Conservation (phyloP, 1,284 basidiomycete genomes). For the Tilletia caries region DNA sequence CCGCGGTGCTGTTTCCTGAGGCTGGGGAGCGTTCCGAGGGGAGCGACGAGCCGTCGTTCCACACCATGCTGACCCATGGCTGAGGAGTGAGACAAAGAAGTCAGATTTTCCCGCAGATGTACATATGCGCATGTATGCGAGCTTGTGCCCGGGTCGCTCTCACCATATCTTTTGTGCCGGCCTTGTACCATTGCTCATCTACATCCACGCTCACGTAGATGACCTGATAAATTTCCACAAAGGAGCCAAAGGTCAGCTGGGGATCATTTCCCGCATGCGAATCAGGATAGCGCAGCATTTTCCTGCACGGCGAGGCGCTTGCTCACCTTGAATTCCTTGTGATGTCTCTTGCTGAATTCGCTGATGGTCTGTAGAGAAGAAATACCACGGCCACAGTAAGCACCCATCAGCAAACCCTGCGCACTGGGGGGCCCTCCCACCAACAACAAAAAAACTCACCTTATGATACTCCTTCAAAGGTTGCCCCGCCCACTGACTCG, state of each 20-base stretch:
- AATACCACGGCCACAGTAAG: conserved; percentile 14
- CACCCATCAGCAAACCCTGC: conserved; percentile 24
- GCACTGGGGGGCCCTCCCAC: background rate
- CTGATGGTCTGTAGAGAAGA: conserved; percentile 29
- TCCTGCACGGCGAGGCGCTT: background rate
- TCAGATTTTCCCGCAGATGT: too few species aligned
- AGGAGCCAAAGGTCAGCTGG: background rate
- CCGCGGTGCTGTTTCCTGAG: background rate
- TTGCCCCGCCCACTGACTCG: conserved; percentile 45
- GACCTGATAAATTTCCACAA: too few species aligned
- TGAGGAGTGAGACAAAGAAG: too few species aligned
- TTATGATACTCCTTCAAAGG: conserved; percentile 39
- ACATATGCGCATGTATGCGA: background rate
- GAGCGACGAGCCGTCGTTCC: conserved; percentile 54
- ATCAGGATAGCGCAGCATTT: background rate
- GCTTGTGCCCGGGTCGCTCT: conserved; percentile 7
- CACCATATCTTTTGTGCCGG: conserved; percentile 42
- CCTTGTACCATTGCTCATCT: conserved; percentile 48
- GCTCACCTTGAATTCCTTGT: conserved; percentile 50
- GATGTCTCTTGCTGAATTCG: conserved; percentile 41
- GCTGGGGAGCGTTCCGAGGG: conserved; percentile 2
- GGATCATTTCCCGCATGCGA: too few species aligned
- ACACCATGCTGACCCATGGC: conserved; percentile 53
- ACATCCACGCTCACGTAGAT: conserved; percentile 54
- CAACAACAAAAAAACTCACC: background rate